Evolutionary conservation across 164 flowering plant species (phyloP).

Genomic region (Nymphaea colorata): DNA sequence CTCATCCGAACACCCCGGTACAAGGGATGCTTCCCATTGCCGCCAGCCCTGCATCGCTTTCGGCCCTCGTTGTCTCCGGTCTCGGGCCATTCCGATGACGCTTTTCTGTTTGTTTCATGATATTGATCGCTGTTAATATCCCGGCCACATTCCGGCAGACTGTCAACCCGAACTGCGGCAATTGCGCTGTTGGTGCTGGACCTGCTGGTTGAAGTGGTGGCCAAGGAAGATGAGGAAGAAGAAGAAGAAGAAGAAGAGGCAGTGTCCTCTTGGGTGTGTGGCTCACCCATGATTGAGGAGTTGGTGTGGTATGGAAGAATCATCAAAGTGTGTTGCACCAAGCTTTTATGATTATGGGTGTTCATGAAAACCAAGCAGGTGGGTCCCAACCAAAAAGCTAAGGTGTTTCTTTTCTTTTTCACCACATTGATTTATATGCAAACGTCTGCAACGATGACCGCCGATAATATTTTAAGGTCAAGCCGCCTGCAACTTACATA

Average conservation of each 20-base stretch:
- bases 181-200: neutral
- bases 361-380: neutral
- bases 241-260: constrained; percentile 1
- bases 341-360: neutral
- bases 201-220: neutral
- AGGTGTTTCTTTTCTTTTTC: neutral
- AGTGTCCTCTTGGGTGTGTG: neutral
- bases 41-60: neutral
- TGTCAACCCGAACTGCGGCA: neutral
- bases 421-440: no score
- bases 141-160: neutral
- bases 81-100: neutral
- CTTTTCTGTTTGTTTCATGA: neutral
- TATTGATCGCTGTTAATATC: neutral
- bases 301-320: neutral
- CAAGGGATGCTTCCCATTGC: constrained; percentile 7
- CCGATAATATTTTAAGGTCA: no score
- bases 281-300: neutral
- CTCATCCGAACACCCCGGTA: constrained; percentile 27
- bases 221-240: neutral
- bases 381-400: neutral
- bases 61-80: neutral
- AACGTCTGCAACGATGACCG: no score
- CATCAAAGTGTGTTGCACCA: neutral
- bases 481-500: no score